phyloP scores from a whole-genome alignment of 1,284 basidiomycete genomes.

The Chalciporus sp. region DNA sequence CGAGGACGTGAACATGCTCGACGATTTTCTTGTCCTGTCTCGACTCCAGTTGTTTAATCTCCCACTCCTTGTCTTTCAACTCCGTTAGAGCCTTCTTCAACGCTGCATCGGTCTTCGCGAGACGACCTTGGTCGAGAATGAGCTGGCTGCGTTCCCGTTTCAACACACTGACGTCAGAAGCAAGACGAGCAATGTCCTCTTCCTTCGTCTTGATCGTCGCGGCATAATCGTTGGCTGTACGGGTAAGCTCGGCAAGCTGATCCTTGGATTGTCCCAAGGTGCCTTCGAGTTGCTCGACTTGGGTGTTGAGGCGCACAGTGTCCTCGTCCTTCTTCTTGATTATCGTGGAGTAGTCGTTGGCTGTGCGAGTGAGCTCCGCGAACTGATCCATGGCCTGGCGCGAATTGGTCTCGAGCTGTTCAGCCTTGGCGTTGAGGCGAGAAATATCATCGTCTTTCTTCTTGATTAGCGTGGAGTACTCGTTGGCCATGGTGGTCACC shows the following conservation, averaged over 20 bases:
- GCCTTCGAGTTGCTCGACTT: constrained; percentile 62
- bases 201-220: constrained; percentile 81
- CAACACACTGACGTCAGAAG: constrained; percentile 54
- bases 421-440: constrained; percentile 61
- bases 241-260: constrained; percentile 77
- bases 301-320: constrained; percentile 61
- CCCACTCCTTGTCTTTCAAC: constrained; percentile 82
- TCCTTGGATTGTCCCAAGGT: constrained; percentile 76
- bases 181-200: constrained; percentile 64
- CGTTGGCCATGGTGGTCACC: constrained; percentile 72
- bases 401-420: constrained; percentile 67
- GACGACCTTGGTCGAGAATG: constrained; percentile 67
- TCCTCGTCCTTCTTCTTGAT: constrained; percentile 82
- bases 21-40: constrained; percentile 97
- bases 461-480: constrained; percentile 79
- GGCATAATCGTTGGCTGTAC: constrained; percentile 80
- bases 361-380: constrained; percentile 74
- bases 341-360: constrained; percentile 78
- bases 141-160: constrained; percentile 59
- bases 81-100: constrained; percentile 80
- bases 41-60: constrained; percentile 82
- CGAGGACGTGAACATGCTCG: constrained; percentile 97
- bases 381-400: constrained; percentile 78
- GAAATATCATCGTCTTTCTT: constrained; percentile 77
- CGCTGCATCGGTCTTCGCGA: constrained; percentile 76